Evolutionary conservation across 1,284 basidiomycete genomes (phyloP).

Genomic region (Pascua sp.): DNA sequence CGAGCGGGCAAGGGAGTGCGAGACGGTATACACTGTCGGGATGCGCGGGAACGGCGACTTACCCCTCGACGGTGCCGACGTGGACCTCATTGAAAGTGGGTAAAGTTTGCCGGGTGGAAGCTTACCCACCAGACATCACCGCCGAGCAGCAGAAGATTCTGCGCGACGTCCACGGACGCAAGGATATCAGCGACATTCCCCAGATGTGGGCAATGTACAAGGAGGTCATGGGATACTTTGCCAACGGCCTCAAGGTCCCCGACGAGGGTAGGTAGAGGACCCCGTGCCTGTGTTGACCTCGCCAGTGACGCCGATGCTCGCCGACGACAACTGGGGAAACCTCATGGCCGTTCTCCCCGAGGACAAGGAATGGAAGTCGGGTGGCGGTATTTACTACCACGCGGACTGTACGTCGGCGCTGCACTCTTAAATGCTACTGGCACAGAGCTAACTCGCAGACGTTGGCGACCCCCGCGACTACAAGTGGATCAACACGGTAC

Average conservation of each 20-base stretch:
- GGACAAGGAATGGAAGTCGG: slow-evolving; percentile 58
- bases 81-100: slow-evolving; percentile 7
- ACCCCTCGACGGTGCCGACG: slow-evolving; percentile 21
- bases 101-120: not conserved
- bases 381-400: slow-evolving; percentile 66
- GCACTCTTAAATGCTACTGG: not conserved
- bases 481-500: slow-evolving; percentile 48
- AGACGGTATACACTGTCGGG: slow-evolving; percentile 30
- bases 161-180: slow-evolving; percentile 54
- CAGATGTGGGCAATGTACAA: slow-evolving; percentile 57
- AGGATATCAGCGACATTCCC: slow-evolving; percentile 54
- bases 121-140: slow-evolving; percentile 50
- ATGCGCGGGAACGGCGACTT: slow-evolving; percentile 33
- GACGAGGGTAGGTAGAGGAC: slow-evolving; percentile 36
- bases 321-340: slow-evolving; percentile 48
- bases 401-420: slow-evolving; percentile 49
- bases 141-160: slow-evolving; percentile 61
- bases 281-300: not conserved
- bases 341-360: slow-evolving; percentile 50
- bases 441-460: slow-evolving; percentile 11
- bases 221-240: slow-evolving; percentile 66
- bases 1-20: slow-evolving; percentile 23
- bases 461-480: slow-evolving; percentile 46
- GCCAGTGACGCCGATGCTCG: slow-evolving; percentile 23
- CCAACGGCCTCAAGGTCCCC: slow-evolving; percentile 52